Conservation (phyloP, 176 grass and related monocot species). For the Guadua angustifolia region DNA sequence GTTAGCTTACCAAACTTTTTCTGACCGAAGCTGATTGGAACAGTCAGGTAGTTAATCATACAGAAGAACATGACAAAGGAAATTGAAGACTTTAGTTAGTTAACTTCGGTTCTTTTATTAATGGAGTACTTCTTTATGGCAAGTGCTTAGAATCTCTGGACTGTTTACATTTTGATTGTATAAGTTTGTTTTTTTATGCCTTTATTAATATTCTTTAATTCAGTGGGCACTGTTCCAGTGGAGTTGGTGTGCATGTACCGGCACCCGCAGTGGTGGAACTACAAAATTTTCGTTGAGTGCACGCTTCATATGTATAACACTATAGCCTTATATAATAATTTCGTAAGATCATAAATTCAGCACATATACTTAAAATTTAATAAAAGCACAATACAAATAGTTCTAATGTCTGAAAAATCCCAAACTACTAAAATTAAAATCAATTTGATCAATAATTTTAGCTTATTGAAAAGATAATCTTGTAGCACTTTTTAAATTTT, state of each 20-base stretch:
- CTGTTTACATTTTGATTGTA: neutral
- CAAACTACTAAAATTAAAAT: too few relatives aligned
- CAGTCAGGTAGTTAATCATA: neutral
- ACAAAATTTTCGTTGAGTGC: too few relatives aligned
- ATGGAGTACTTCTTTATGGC: neutral
- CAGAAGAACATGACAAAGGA: neutral
- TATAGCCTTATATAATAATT: too few relatives aligned
- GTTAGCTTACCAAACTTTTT: constrained; percentile 46
- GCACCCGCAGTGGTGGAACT: too few relatives aligned
- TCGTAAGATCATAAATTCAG: too few relatives aligned
- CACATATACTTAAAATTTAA: too few relatives aligned
- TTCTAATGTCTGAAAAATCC: too few relatives aligned
- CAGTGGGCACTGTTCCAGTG: neutral
- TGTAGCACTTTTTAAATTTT: too few relatives aligned
- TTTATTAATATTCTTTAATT: neutral
- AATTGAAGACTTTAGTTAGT: neutral
- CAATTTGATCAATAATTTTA: too few relatives aligned
- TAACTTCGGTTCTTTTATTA: neutral
- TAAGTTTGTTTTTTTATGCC: neutral
- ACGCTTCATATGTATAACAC: too few relatives aligned
- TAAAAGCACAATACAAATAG: too few relatives aligned
- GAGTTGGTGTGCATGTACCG: neutral
- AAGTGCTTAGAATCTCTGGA: neutral
- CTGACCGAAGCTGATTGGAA: constrained; percentile 16
- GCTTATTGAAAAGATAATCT: too few relatives aligned